Evolutionary conservation across 2,329 filamentous ascomycete species (phyloP).

Genomic region (Stemphylium beticola): DNA sequence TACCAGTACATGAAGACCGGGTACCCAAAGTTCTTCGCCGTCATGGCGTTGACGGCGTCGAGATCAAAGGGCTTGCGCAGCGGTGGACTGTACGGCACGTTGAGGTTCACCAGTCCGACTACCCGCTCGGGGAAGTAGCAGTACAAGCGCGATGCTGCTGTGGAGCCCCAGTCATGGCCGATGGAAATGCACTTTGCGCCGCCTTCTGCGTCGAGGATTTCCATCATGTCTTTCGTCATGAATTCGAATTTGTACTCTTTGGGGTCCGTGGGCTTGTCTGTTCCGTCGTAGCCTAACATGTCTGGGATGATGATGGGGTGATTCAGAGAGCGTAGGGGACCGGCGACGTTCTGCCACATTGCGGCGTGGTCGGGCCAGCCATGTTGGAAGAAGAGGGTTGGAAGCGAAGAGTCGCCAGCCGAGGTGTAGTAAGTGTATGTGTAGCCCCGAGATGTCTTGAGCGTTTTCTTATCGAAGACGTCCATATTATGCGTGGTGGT

Average conservation of each 20-base stretch:
- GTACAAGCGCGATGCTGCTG: constrained; percentile 51
- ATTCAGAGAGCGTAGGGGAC: constrained; percentile 48
- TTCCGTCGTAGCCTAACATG: constrained; percentile 49
- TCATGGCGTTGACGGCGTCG: constrained; percentile 40
- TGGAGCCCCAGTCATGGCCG: constrained; percentile 60
- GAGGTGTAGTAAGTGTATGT: constrained; percentile 39
- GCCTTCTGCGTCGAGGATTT: constrained; percentile 36
- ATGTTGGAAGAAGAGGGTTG: constrained; percentile 51
- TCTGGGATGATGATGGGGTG: constrained; percentile 51
- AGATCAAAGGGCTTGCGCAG: constrained; percentile 45
- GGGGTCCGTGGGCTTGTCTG: constrained; percentile 40
- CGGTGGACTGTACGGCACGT: constrained; percentile 52
- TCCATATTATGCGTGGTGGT: constrained; percentile 29
- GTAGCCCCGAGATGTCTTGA: constrained; percentile 33
- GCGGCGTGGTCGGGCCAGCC: constrained; percentile 58
- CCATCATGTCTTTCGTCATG: constrained; percentile 33
- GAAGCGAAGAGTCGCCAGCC: constrained; percentile 25
- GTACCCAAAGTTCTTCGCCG: constrained; percentile 47
- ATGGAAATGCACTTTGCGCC: constrained; percentile 47
- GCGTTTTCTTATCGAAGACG: constrained; percentile 32
- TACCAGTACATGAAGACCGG: constrained; percentile 55
- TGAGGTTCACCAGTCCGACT: constrained; percentile 52
- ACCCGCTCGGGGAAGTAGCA: constrained; percentile 52
- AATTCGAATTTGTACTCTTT: constrained; percentile 28
- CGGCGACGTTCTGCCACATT: constrained; percentile 54